Evolutionary conservation across 2,329 filamentous ascomycete genomes (phyloP).

Genomic region (Furcasterigmium sp.): DNA sequence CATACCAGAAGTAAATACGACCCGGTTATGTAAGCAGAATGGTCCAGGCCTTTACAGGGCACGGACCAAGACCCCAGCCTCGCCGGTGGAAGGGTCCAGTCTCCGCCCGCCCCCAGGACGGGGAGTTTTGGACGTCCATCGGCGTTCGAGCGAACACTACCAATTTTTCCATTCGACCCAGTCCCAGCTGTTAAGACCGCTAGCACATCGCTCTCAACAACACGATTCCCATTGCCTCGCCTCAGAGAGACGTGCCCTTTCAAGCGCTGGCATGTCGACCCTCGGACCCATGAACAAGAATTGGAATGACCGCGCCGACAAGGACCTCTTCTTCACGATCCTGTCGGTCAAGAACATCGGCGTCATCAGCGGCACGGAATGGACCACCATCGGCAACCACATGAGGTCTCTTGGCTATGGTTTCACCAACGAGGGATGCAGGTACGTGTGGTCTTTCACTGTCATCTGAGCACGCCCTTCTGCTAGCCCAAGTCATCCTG

Average conservation of each 20-base stretch:
- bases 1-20: too few relatives aligned
- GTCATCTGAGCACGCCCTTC: background rate
- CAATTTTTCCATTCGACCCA: constrained; percentile 33
- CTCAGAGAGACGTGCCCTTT: constrained; percentile 8
- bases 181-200: constrained; percentile 28
- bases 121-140: background rate
- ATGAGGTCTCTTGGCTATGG: constrained; percentile 56
- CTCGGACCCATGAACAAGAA: constrained; percentile 48
- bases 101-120: too few relatives aligned
- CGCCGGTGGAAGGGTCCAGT: too few relatives aligned
- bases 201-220: constrained; percentile 14
- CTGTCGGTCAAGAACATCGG: constrained; percentile 58
- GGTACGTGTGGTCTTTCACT: constrained; percentile 37
- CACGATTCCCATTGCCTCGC: constrained; percentile 11
- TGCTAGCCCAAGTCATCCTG: background rate
- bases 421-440: constrained; percentile 60
- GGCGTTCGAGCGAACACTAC: constrained; percentile 22
- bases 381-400: constrained; percentile 55
- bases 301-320: constrained; percentile 57
- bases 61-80: too few relatives aligned
- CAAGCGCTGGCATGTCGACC: constrained; percentile 7
- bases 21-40: too few relatives aligned
- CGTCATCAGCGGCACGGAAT: constrained; percentile 57
- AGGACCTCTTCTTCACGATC: constrained; percentile 59
- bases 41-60: too few relatives aligned